Evolutionary conservation across 768 basidiomycete species (phyloP).

Genomic region (Pleurotus pulmonarius): DNA sequence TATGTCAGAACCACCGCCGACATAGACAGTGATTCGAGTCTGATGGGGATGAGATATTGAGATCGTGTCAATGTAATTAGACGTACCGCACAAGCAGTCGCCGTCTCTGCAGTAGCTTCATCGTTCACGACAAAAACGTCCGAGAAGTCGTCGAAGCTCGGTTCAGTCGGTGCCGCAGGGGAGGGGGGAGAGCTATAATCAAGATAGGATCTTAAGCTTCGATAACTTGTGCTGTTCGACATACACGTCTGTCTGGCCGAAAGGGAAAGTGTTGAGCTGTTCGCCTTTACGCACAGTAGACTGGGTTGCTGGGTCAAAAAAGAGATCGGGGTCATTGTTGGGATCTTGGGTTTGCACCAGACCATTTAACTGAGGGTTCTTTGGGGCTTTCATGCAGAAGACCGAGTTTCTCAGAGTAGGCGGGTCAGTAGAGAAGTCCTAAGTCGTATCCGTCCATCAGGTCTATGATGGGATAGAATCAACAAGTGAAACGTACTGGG

Average conservation of each 20-base stretch:
- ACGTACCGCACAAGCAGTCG: conserved; percentile 18
- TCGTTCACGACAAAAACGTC: conserved; percentile 7
- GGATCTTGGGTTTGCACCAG: conserved; percentile 52
- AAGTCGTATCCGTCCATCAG: not conserved
- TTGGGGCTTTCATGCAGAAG: conserved; percentile 52
- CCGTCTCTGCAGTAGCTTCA: not conserved
- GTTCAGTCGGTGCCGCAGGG: conserved; percentile 10
- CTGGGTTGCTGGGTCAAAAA: conserved; percentile 41
- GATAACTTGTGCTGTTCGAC: conserved; percentile 6
- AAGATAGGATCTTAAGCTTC: no score
- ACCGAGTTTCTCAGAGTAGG: conserved; percentile 49
- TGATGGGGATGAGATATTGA: conserved; percentile 4
- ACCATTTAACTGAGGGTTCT: conserved; percentile 44
- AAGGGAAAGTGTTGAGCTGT: conserved; percentile 46
- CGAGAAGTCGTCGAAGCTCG: not conserved
- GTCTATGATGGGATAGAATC: not conserved
- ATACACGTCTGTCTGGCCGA: conserved; percentile 27
- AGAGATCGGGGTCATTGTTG: conserved; percentile 46
- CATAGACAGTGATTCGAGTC: conserved; percentile 32
- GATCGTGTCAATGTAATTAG: not conserved
- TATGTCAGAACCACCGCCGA: conserved; percentile 18
- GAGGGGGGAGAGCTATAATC: not conserved
- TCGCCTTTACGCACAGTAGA: conserved; percentile 40
- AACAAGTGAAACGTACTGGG: conserved; percentile 31
- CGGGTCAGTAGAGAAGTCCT: conserved; percentile 54